Evolutionary conservation across 164 flowering plant species (phyloP), one percentile per base, ranked within the genome.

Genomic region (Umbilicus rupestris): DNA sequence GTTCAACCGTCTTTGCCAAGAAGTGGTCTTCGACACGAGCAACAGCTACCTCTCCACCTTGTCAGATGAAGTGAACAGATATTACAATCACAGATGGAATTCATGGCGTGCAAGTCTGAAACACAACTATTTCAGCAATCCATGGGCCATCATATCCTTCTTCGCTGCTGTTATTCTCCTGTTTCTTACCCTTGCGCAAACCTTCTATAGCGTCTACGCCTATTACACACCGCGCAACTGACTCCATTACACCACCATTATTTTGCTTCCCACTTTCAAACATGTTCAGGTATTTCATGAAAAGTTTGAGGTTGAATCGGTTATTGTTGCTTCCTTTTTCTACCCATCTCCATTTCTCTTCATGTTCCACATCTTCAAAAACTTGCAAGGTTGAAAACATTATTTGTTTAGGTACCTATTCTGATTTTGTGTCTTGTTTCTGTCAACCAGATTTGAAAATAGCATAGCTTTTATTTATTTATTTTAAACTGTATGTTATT

Each of bases 121-220:
- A 73, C 93, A 93, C 68, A 90, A 75, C 52, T 88, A 90, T 64
- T 93, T 93, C 78, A 77, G 73, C 68, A 93, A 84, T 70, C 98
- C 96, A 0, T 89, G 98, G 98, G 87, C 93, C 1, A 79, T 87
- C 47, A 66, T 92, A 73, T 92, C 98, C 0, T 73, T 90, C 28
- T n/a, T 86, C 45, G 97, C 96, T 66, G 97, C 96, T 29, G 82
- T 82, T 28, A 73, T 88, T 7, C 64, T 90, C 74, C 64, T 92
- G 69, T 12, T 81, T 55, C 89, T 92, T 59, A 92, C 98, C 20
- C 70, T 79, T 17, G 74, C 85, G 5, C 96, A 92, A 71, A 88
- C 93, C 24, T 87, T 85, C 55, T 88, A 87, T 64, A 75, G 78
- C 19, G 81, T 84, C 11, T 88, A 81, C 71, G 82, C 73, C 19